Conservation (phyloP, 352 stramenopile species). For the Globisporangium carolinianum region DNA sequence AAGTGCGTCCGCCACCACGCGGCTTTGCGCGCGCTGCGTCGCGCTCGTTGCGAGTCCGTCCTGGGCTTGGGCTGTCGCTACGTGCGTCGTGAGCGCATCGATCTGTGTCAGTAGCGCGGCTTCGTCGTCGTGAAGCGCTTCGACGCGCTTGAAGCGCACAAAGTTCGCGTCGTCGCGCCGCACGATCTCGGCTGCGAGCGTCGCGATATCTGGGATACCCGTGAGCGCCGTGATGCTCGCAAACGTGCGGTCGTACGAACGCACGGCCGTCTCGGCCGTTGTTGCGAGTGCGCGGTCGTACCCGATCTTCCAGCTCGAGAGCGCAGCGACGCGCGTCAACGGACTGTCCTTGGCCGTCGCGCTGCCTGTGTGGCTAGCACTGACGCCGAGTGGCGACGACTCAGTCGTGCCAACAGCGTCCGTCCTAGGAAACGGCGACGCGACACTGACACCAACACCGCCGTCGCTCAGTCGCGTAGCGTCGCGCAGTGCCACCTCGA, state of each 20-base stretch:
- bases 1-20: slow-evolving; percentile 31
- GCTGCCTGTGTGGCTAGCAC: neutral
- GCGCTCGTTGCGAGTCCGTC: slow-evolving; percentile 57
- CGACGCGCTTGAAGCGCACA: slow-evolving; percentile 71
- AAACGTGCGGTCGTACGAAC: slow-evolving; percentile 65
- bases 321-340: slow-evolving; percentile 40
- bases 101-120: slow-evolving; percentile 39
- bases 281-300: slow-evolving; percentile 51
- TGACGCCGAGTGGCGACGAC: slow-evolving; percentile 6
- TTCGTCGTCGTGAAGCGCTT: slow-evolving; percentile 59
- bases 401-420: neutral
- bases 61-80: slow-evolving; percentile 62
- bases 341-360: slow-evolving; percentile 21
- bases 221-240: slow-evolving; percentile 48
- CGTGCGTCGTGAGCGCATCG: slow-evolving; percentile 32
- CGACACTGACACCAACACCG: neutral
- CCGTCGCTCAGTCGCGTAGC: slow-evolving; percentile 9
- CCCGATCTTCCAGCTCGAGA: slow-evolving; percentile 73
- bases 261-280: slow-evolving; percentile 32
- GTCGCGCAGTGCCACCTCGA: slow-evolving; percentile 39
- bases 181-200: slow-evolving; percentile 44
- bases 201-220: slow-evolving; percentile 40
- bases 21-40: slow-evolving; percentile 46
- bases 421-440: neutral
- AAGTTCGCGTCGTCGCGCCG: slow-evolving; percentile 71